A percentile compares a stretch with the other conserved stretches of the same genome.
Evolutionary conservation across 345 rosid genomes (phyloP).

Genomic region (Boechera retrofracta): DNA sequence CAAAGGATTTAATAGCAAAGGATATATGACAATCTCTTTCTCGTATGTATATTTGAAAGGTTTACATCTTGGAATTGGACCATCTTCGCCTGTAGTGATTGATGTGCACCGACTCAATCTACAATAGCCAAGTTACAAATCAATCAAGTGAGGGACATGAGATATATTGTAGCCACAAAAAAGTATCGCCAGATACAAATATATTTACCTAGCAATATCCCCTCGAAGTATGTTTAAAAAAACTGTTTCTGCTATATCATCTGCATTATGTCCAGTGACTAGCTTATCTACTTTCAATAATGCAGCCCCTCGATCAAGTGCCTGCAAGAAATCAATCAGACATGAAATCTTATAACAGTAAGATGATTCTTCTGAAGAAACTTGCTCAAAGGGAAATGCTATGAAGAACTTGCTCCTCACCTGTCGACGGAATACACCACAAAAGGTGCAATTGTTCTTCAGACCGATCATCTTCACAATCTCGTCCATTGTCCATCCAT

Average conservation of each 20-base stretch:
- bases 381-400: neutral
- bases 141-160: neutral
- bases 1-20: conserved; percentile 43
- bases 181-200: neutral
- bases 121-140: conserved; percentile 17
- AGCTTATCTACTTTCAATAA: conserved; percentile 87
- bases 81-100: conserved; percentile 91
- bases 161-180: neutral
- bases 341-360: neutral
- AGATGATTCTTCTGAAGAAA: neutral
- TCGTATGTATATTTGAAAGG: conserved; percentile 94
- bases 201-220: conserved; percentile 81
- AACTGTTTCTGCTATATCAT: conserved; percentile 97
- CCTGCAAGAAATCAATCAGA: conserved; percentile 48
- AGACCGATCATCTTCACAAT: conserved; percentile 93
- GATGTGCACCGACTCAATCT: conserved; percentile 91
- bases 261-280: conserved; percentile 93
- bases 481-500: conserved; percentile 99
- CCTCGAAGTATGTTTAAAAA: conserved; percentile 87
- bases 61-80: conserved; percentile 94
- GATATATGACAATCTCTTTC: conserved; percentile 98
- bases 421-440: conserved; percentile 97
- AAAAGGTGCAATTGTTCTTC: conserved; percentile 94
- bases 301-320: conserved; percentile 95
- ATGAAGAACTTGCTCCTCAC: conserved; percentile 39